Conservation (phyloP, 164 flowering plant species). For the Umbellularia californica region DNA sequence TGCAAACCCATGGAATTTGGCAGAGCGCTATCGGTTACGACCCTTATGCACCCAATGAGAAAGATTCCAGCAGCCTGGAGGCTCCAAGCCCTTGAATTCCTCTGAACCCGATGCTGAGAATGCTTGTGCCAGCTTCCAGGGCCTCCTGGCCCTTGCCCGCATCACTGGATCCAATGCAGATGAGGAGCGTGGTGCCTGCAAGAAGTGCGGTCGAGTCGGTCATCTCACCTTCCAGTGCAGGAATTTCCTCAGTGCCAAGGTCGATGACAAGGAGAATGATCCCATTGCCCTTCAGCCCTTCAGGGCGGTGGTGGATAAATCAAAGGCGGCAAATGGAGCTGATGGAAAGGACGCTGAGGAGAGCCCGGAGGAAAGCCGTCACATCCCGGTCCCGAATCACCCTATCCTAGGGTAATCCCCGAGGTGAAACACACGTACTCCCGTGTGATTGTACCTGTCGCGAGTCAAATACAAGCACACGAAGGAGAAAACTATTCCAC, state of each 20-base stretch:
- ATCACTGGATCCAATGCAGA: conserved; percentile 72
- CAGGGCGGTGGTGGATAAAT: conserved; percentile 49
- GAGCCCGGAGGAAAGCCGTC: conserved; percentile 26
- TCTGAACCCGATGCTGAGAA: conserved; percentile 69
- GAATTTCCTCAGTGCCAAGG: conserved; percentile 78
- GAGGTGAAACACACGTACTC: no score
- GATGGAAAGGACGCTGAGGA: conserved; percentile 14
- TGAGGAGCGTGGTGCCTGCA: conserved; percentile 89
- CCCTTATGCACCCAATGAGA: conserved; percentile 90
- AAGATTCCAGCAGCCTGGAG: conserved; percentile 34
- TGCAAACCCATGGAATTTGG: conserved; percentile 99
- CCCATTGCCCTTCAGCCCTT: conserved; percentile 42
- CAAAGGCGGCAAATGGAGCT: conserved; percentile 34
- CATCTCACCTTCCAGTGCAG: conserved; percentile 85
- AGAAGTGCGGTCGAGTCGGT: conserved; percentile 93
- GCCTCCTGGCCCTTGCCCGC: conserved; percentile 83
- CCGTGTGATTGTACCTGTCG: no score
- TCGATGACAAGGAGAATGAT: conserved; percentile 59
- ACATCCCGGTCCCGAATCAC: no score
- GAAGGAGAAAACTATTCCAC: no score
- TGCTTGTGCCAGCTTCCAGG: conserved; percentile 85
- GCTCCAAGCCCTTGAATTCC: conserved; percentile 18
- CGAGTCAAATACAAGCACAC: no score
- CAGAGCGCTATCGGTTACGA: conserved; percentile 97
- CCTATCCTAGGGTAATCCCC: no score